Percentiles rank a stretch among this genome's conserved stretches.
These are phyloP conservation scores for Amanita pseudoporphyria DNA, from an alignment of 768 basidiomycete species.

Conservation along the genomic window DNA sequence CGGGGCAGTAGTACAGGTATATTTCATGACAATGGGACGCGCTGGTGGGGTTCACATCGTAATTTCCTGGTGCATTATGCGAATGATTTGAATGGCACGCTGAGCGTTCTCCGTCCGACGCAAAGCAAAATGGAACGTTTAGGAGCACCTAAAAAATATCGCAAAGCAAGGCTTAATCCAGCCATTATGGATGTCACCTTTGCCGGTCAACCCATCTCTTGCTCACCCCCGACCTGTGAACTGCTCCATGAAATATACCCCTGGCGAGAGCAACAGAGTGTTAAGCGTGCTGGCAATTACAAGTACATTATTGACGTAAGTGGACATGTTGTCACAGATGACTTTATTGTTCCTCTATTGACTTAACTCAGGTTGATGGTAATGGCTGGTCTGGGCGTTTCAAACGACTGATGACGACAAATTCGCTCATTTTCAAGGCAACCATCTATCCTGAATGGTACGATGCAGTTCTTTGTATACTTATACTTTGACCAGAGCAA, in stretches of 20 bases:
- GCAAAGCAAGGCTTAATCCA: slow-evolving; percentile 35
- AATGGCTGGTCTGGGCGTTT: slow-evolving; percentile 68
- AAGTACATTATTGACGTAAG: slow-evolving; percentile 53
- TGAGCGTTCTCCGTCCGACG: slow-evolving; percentile 28
- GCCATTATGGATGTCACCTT: slow-evolving; percentile 57
- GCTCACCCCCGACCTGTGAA: slow-evolving; percentile 33
- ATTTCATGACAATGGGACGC: slow-evolving; percentile 23
- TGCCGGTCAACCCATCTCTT: slow-evolving; percentile 32
- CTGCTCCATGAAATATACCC: slow-evolving; percentile 36
- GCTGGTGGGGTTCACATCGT: slow-evolving; percentile 45
- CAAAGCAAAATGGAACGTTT: slow-evolving; percentile 18
- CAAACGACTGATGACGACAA: slow-evolving; percentile 51
- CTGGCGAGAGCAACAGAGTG: slow-evolving; percentile 34
- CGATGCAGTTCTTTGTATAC: slow-evolving; percentile 5
- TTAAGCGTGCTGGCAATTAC: slow-evolving; percentile 42
- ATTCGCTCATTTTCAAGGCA: slow-evolving; percentile 56
- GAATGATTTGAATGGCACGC: slow-evolving; percentile 31
- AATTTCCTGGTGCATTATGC: slow-evolving; percentile 33
- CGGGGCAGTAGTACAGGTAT: slow-evolving; percentile 70
- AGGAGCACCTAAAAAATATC: slow-evolving; percentile 22
- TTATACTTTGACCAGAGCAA: neutral
- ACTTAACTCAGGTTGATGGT: slow-evolving; percentile 37
- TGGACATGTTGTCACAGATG: slow-evolving; percentile 4
- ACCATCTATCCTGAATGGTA: slow-evolving; percentile 73
- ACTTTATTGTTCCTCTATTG: neutral